These are phyloP conservation scores for Metschnikowia lunata DNA, from an alignment of 805 yeast species.

Conservation along the genomic window DNA sequence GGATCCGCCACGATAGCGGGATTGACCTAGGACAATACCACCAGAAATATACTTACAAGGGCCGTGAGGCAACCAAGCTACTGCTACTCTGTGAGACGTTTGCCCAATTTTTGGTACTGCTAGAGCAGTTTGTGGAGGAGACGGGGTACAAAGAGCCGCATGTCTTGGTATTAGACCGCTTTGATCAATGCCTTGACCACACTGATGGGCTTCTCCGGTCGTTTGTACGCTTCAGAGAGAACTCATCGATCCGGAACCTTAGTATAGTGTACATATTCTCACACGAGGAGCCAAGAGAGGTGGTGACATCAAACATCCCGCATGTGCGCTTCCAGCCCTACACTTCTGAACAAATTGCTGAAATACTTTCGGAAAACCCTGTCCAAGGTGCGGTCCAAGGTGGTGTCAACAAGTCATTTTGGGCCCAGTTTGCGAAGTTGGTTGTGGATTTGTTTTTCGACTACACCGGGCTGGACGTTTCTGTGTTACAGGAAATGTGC, in stretches of 20 bases:
- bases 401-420: constrained; percentile 21
- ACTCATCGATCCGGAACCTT: constrained; percentile 28
- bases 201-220: constrained; percentile 38
- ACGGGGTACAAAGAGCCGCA: constrained; percentile 31
- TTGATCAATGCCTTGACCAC: constrained; percentile 45
- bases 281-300: constrained; percentile 34
- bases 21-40: constrained; percentile 18
- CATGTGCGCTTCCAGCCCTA: constrained; percentile 38
- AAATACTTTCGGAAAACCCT: constrained; percentile 24
- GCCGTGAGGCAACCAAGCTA: constrained; percentile 22
- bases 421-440: constrained; percentile 41
- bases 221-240: constrained; percentile 42
- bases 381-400: constrained; percentile 5
- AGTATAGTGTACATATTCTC: constrained; percentile 39
- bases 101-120: constrained; percentile 35
- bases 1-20: constrained; percentile 35
- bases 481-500: constrained; percentile 30
- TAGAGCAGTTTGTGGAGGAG: constrained; percentile 35
- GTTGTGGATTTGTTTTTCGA: constrained; percentile 43
- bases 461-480: constrained; percentile 43
- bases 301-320: constrained; percentile 39
- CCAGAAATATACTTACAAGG: constrained; percentile 23
- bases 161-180: constrained; percentile 44
- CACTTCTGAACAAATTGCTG: constrained; percentile 29
- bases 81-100: constrained; percentile 39